phyloP scores from a whole-genome alignment of 1,284 basidiomycete species.

The Ganoderma lingzhi region DNA sequence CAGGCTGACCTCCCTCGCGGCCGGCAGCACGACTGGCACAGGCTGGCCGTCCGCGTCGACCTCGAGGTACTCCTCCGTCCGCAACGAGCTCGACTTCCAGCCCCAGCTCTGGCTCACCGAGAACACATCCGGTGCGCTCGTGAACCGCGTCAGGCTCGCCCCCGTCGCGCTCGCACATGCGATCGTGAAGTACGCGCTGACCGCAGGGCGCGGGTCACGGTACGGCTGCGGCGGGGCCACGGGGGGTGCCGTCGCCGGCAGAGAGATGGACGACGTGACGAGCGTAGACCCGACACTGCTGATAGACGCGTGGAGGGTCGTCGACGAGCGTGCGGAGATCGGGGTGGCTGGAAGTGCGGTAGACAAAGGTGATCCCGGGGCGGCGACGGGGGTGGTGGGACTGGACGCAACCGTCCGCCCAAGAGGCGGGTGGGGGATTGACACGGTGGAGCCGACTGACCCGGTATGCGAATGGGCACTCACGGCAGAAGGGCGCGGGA shows the following conservation, averaged over 20 bases:
- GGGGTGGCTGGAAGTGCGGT: conserved; percentile 29
- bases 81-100: conserved; percentile 77
- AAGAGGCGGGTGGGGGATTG: conserved; percentile 46
- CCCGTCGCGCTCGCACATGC: conserved; percentile 86
- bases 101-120: conserved; percentile 83
- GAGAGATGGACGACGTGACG: conserved; percentile 12
- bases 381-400: conserved; percentile 21
- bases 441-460: conserved; percentile 13
- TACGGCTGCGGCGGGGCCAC: conserved; percentile 69
- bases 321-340: conserved; percentile 24
- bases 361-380: conserved; percentile 25
- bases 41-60: conserved; percentile 50
- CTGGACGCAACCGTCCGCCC: conserved; percentile 44
- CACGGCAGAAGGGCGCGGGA: conserved; percentile 25
- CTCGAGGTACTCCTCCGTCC: conserved; percentile 66
- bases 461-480: conserved; percentile 8
- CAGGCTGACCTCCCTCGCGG: conserved; percentile 63
- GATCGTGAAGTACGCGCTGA: conserved; percentile 85
- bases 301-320: conserved; percentile 20
- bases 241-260: conserved; percentile 53
- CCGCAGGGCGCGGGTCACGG: conserved; percentile 72
- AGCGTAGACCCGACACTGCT: conserved; percentile 18
- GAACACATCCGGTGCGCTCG: conserved; percentile 88
- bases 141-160: conserved; percentile 84
- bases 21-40: conserved; percentile 39